A percentile compares a stretch with the other conserved stretches of the same genome.
These are phyloP conservation scores for Jatropha podagrica DNA, from an alignment of 441 rosid species.

Conservation along the genomic window DNA sequence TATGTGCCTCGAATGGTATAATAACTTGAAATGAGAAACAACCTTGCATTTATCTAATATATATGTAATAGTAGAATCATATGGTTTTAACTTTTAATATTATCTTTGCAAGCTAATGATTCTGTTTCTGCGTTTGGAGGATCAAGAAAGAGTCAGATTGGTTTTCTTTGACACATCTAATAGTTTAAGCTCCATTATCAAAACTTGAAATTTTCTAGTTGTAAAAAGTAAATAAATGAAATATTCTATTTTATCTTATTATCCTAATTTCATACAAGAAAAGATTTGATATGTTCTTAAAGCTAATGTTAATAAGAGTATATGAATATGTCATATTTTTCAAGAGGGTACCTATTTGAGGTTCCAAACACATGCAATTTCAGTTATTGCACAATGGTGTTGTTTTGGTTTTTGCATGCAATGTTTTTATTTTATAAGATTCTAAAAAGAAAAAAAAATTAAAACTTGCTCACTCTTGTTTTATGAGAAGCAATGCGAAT, in stretches of 20 bases:
- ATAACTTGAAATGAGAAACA: background rate
- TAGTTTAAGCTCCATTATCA: conserved; percentile 22
- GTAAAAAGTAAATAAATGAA: conserved; percentile 46
- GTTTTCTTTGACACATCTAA: conserved; percentile 28
- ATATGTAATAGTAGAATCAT: conserved; percentile 1
- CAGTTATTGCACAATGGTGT: conserved; percentile 17
- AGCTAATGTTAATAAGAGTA: background rate
- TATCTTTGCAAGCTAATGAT: background rate
- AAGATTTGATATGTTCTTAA: conserved; percentile 25
- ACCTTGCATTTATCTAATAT: conserved; percentile 3
- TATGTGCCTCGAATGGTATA: too few relatives aligned
- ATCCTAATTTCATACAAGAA: conserved; percentile 25
- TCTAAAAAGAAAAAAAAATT: too few relatives aligned
- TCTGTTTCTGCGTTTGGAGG: conserved; percentile 7
- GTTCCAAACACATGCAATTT: conserved; percentile 22
- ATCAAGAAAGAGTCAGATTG: conserved; percentile 16
- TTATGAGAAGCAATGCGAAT: too few relatives aligned
- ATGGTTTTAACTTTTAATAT: conserved; percentile 6
- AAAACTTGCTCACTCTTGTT: too few relatives aligned
- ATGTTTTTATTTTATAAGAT: too few relatives aligned
- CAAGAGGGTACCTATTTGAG: conserved; percentile 29
- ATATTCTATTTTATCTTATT: conserved; percentile 59
- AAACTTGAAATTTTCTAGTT: conserved; percentile 28
- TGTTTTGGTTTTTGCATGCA: too few relatives aligned
- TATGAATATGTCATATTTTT: conserved; percentile 1